Evolutionary conservation across 23 red algal species (phyloP).

Genomic region (Gracilaria domingensis): DNA sequence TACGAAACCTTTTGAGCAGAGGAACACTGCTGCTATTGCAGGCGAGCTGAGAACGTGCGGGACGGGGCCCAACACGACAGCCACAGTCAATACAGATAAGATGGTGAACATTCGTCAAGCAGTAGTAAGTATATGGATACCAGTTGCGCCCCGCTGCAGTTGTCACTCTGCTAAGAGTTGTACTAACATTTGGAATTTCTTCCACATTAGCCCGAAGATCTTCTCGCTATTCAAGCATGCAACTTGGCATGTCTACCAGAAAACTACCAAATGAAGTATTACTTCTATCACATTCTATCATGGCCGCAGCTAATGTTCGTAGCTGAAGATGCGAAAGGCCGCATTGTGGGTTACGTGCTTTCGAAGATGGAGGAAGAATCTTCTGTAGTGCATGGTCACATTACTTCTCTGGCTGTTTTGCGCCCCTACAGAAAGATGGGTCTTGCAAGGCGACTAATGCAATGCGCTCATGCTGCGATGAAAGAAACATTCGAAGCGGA

Average conservation of each 20-base stretch:
- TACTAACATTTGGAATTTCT: neutral
- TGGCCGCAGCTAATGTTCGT: constrained; percentile 99
- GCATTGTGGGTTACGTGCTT: constrained; percentile 97
- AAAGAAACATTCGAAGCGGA: constrained; percentile 84
- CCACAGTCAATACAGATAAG: neutral
- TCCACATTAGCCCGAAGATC: constrained; percentile 64
- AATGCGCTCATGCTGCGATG: constrained; percentile 92
- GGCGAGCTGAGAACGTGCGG: neutral
- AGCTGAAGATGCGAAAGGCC: constrained; percentile 85
- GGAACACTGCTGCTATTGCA: too few species aligned
- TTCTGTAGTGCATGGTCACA: constrained; percentile 90
- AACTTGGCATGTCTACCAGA: constrained; percentile 97
- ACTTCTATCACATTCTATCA: constrained; percentile 97
- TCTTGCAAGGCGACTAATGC: constrained; percentile 87
- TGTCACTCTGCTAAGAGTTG: neutral
- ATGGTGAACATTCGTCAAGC: constrained; percentile 95
- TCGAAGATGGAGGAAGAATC: constrained; percentile 97
- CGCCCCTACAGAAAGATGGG: constrained; percentile 93
- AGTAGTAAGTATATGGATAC: constrained; percentile 77
- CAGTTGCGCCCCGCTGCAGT: neutral
- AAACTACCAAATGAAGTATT: constrained; percentile 99
- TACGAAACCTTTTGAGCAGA: too few species aligned
- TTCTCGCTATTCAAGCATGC: constrained; percentile 93
- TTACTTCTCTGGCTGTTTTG: constrained; percentile 96
- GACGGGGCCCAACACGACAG: neutral